Evolutionary conservation across 148 eudicot genomes (phyloP), one percentile per base, ranked within the genome.

Genomic region (Cornus kousa): DNA sequence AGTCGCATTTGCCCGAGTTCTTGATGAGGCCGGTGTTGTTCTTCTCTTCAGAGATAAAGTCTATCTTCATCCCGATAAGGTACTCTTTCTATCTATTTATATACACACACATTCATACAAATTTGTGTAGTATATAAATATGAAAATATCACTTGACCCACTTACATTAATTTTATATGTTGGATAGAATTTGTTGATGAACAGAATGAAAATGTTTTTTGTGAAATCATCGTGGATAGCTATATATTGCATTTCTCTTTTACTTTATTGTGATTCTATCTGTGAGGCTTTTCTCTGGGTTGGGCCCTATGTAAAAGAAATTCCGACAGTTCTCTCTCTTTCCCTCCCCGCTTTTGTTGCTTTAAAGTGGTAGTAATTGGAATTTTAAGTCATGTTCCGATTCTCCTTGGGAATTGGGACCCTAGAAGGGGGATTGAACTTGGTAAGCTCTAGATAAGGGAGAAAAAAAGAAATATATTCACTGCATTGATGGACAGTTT

Each of bases 21-120:
- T 95, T 59, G 97, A 95, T 80, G 97, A 95, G n/a, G 96, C 98
- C 62, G 98, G 97, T 11, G 97, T 95, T 43, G 88, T 95, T 64
- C 83, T 95, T 69, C 86, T 95, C 59, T 91, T 91, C 39, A 80
- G 97, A 70, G 97, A 95, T 81, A 90, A 90, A 79, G 93, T 93
- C 46, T 91, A 95, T 66, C 92, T 95, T 33, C 98, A 95, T 80
- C 97, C 97, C 14, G 93, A 93, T 76, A 93, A 93, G 97, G 97
- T 95, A 71, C 5, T 59, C 0, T 7, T 7, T 31, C 7, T 10
- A n/a, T 22, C 17, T 16, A 69, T 5, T 2, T 1, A 19, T 73
- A 37, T 57, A 28, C 50, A 22, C 0, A 39, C 4, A 57, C 8
- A 57, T 14, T 8, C 8, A 57, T 57, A 57, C 20, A 57, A 4